A percentile compares a stretch with the other conserved stretches of the same genome.
Evolutionary conservation across 345 rosid genomes (phyloP).

Genomic region (Linum tenue): DNA sequence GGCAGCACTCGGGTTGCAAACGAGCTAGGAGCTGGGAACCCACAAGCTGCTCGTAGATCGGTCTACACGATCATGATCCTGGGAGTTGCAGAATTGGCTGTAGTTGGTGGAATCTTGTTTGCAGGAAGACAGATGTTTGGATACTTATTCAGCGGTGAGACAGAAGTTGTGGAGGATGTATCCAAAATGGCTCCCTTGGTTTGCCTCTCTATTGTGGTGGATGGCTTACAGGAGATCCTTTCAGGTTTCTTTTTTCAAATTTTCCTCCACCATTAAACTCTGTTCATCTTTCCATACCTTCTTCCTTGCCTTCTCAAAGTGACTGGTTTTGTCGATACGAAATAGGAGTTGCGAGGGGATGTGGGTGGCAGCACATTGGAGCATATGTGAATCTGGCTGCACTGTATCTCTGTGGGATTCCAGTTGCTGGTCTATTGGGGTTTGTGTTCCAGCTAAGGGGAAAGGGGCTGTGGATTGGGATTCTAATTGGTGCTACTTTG

Average conservation of each 20-base stretch:
- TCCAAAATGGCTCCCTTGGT: conserved; percentile 16
- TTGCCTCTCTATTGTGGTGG: conserved; percentile 15
- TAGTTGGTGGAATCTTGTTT: conserved; percentile 11
- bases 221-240: conserved; percentile 16
- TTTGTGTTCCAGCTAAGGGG: conserved; percentile 12
- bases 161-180: conserved; percentile 18
- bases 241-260: conserved; percentile 8
- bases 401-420: conserved; percentile 16
- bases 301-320: background rate
- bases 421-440: conserved; percentile 7
- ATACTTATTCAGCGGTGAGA: conserved; percentile 12
- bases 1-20: conserved; percentile 20
- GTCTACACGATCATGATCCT: background rate
- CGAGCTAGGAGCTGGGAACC: conserved; percentile 17
- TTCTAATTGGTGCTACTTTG: conserved; percentile 7
- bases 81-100: conserved; percentile 5
- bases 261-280: background rate
- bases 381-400: conserved; percentile 16
- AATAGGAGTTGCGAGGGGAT: conserved; percentile 13
- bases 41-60: conserved; percentile 8
- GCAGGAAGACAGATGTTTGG: conserved; percentile 14
- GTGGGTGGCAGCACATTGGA: conserved; percentile 21
- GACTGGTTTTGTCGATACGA: background rate
- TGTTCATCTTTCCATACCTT: background rate
- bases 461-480: conserved; percentile 21